A percentile compares a stretch with the other conserved stretches of the same genome.
phyloP scores from a whole-genome alignment of 1,284 basidiomycete species.

The Tilletia setariae region DNA sequence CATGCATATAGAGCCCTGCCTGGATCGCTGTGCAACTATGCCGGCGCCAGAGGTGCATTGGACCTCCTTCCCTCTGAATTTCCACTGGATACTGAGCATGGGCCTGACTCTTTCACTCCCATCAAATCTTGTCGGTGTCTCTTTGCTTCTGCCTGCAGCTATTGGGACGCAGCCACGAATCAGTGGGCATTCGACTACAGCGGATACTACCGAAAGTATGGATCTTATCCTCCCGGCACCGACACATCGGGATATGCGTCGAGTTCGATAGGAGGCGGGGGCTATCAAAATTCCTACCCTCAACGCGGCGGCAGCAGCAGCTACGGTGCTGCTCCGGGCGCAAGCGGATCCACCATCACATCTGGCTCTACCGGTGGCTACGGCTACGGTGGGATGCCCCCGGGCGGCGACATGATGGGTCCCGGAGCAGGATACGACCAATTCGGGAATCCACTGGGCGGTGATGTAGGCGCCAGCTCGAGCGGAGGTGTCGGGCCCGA shows the following conservation, averaged over 20 bases:
- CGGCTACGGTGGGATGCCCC: neutral
- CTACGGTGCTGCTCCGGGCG: neutral
- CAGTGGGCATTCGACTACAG: constrained; percentile 53
- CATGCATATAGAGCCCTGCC: no score
- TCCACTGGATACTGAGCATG: neutral
- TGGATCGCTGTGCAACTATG: no score
- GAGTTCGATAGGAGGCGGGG: constrained; percentile 23
- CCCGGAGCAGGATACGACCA: neutral
- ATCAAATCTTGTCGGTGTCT: neutral
- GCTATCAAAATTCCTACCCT: neutral
- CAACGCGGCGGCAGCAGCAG: constrained; percentile 6
- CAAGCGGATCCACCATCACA: neutral
- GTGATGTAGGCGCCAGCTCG: neutral
- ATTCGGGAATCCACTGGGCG: neutral
- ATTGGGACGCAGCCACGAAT: constrained; percentile 45
- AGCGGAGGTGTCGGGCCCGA: constrained; percentile 13
- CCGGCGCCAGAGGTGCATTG: neutral
- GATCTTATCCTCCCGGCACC: constrained; percentile 18
- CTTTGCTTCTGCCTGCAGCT: constrained; percentile 22
- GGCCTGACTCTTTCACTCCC: neutral
- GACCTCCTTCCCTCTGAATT: neutral
- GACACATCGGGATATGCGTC: constrained; percentile 21
- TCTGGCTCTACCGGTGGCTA: constrained; percentile 22
- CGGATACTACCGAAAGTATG: constrained; percentile 43
- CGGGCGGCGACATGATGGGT: neutral